phyloP scores from a whole-genome alignment of 2,329 filamentous ascomycete species.

The Hortaea werneckii region DNA sequence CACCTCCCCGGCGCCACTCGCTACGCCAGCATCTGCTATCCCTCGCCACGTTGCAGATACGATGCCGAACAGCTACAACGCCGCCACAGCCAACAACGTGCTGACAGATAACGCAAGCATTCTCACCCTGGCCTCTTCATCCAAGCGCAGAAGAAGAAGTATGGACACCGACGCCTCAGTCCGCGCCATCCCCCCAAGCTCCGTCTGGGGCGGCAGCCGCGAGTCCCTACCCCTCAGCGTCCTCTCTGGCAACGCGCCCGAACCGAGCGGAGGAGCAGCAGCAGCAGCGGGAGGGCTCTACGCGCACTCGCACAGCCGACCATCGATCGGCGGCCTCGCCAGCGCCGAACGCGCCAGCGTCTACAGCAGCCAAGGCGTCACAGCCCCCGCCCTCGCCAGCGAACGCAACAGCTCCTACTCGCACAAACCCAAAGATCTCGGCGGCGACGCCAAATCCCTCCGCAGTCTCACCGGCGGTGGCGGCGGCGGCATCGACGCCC shows the following conservation, averaged over 20 bases:
- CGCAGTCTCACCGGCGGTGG: conserved; percentile 16
- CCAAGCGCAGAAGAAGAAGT: conserved; percentile 66
- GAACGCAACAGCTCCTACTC: conserved; percentile 73
- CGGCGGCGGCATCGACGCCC: conserved; percentile 24
- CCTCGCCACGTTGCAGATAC: conserved; percentile 54
- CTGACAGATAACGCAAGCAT: conserved; percentile 80
- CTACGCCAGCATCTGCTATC: conserved; percentile 59
- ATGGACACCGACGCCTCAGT: conserved; percentile 81
- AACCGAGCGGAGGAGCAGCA: neutral
- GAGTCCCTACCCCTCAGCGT: conserved; percentile 72
- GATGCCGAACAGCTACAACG: conserved; percentile 56
- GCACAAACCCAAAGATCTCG: conserved; percentile 25
- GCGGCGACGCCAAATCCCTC: conserved; percentile 19
- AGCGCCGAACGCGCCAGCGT: conserved; percentile 64
- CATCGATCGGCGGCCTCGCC: conserved; percentile 44
- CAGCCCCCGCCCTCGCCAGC: conserved; percentile 52
- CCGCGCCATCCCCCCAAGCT: conserved; percentile 71
- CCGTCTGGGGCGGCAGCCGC: conserved; percentile 69
- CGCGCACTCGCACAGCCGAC: conserved; percentile 45
- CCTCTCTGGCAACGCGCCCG: conserved; percentile 54
- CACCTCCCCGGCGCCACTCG: conserved; percentile 34
- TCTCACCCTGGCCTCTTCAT: conserved; percentile 72
- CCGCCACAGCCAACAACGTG: conserved; percentile 72
- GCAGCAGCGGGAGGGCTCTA: conserved; percentile 5
- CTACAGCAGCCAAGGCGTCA: conserved; percentile 34